Percentiles rank a stretch among this genome's conserved stretches.
Evolutionary conservation across 495 filamentous ascomycete species (phyloP).

Genomic region (Aspergillus heteromorphus): DNA sequence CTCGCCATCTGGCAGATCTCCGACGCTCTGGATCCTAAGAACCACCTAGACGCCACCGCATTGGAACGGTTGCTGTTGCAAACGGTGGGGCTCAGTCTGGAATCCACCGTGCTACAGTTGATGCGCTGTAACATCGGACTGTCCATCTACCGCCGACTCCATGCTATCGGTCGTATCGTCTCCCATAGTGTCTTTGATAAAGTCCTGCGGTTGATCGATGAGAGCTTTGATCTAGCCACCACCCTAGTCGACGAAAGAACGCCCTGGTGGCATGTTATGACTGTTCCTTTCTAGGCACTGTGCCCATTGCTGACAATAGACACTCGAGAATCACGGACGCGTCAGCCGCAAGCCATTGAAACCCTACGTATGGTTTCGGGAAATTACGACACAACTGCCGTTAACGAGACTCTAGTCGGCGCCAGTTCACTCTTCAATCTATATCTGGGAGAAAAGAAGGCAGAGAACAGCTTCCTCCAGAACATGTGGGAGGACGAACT

Average conservation of each 20-base stretch:
- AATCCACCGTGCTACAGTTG: not conserved
- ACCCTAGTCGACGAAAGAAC: slow-evolving; percentile 23
- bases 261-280: slow-evolving; percentile 49
- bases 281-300: slow-evolving; percentile 47
- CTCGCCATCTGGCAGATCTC: slow-evolving; percentile 13
- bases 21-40: slow-evolving; percentile 13
- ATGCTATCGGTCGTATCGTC: slow-evolving; percentile 7
- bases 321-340: slow-evolving; percentile 34
- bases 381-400: not conserved
- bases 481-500: not conserved
- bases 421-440: not conserved
- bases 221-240: slow-evolving; percentile 25
- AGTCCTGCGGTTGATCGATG: slow-evolving; percentile 22
- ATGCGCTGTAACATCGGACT: slow-evolving; percentile 6
- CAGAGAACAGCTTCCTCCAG: not conserved
- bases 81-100: not conserved
- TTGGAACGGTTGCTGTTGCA: slow-evolving; percentile 5
- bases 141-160: slow-evolving; percentile 15
- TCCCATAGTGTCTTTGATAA: slow-evolving; percentile 15
- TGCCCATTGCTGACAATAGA: slow-evolving; percentile 48
- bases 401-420: not conserved
- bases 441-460: not conserved
- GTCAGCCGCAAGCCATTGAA: slow-evolving; percentile 16
- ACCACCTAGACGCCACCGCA: not conserved
- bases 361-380: not conserved